phyloP scores from a whole-genome alignment of 2,329 filamentous ascomycete genomes.

The Pseudogymnoascus sp. region DNA sequence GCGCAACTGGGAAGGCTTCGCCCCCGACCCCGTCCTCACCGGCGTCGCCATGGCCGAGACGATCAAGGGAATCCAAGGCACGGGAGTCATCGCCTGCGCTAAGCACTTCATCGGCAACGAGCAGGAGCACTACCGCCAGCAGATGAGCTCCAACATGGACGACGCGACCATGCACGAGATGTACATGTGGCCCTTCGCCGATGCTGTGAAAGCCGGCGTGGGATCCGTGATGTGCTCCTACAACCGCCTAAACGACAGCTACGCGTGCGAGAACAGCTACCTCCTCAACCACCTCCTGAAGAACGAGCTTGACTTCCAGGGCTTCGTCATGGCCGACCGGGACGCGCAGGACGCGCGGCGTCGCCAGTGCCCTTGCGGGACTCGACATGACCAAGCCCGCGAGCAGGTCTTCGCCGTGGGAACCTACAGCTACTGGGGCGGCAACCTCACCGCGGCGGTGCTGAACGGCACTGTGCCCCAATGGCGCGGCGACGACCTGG shows the following conservation, averaged over 20 bases:
- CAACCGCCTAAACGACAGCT: conserved; percentile 75
- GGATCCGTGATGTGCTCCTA: conserved; percentile 81
- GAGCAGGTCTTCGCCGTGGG: conserved; percentile 73
- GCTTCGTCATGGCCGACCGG: conserved; percentile 79
- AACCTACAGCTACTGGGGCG: conserved; percentile 55
- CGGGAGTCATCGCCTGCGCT: conserved; percentile 75
- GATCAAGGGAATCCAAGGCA: conserved; percentile 72
- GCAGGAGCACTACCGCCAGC: conserved; percentile 47
- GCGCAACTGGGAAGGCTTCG: conserved; percentile 65
- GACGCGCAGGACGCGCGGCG: conserved; percentile 66
- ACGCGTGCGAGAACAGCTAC: conserved; percentile 72
- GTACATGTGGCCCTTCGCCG: conserved; percentile 53
- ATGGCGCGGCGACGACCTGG: conserved; percentile 89
- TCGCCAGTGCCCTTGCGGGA: conserved; percentile 60
- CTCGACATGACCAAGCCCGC: conserved; percentile 84
- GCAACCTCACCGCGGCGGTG: conserved; percentile 80
- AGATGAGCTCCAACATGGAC: conserved; percentile 42
- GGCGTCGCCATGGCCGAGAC: conserved; percentile 67
- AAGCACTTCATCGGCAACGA: conserved; percentile 70
- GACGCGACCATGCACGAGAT: conserved; percentile 56
- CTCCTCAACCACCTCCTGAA: conserved; percentile 71
- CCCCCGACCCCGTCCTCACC: conserved; percentile 68
- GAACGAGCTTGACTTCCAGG: conserved; percentile 73
- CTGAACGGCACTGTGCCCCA: conserved; percentile 84
- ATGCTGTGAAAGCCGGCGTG: conserved; percentile 62